Conservation (phyloP, 2,329 filamentous ascomycete species). For the Diaporthe citri region DNA sequence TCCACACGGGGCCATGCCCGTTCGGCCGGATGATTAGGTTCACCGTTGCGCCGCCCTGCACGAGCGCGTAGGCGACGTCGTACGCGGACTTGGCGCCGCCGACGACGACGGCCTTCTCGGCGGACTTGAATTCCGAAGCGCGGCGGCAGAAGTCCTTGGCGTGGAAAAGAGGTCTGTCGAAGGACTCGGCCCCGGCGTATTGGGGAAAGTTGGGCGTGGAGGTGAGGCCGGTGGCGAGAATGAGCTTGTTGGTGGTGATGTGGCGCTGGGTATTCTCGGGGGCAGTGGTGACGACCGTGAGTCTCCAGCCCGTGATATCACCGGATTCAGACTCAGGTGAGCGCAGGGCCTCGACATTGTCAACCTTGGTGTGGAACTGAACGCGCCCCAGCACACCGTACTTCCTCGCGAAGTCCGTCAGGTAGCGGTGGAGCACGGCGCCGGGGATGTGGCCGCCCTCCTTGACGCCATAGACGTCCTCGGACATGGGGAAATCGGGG, state of each 20-base stretch:
- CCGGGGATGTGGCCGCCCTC: constrained; percentile 52
- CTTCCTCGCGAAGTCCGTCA: constrained; percentile 53
- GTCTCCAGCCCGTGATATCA: constrained; percentile 42
- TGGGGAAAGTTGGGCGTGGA: constrained; percentile 57
- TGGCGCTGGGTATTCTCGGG: constrained; percentile 1
- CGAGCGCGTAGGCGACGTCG: constrained; percentile 69
- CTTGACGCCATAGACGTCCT: constrained; percentile 56
- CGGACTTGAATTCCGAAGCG: constrained; percentile 48
- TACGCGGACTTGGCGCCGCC: constrained; percentile 70
- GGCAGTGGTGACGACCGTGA: constrained; percentile 36
- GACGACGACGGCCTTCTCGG: constrained; percentile 59
- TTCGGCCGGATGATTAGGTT: constrained; percentile 63
- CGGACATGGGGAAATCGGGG: constrained; percentile 72
- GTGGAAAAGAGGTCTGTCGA: constrained; percentile 57
- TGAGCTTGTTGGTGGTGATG: constrained; percentile 54
- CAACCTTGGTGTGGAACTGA: constrained; percentile 63
- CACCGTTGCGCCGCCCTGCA: constrained; percentile 59
- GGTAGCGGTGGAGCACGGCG: constrained; percentile 52
- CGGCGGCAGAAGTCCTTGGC: constrained; percentile 55
- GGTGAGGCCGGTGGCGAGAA: constrained; percentile 64
- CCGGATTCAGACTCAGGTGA: not conserved
- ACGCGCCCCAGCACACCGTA: constrained; percentile 64
- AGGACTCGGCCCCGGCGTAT: constrained; percentile 53
- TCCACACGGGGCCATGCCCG: constrained; percentile 67
- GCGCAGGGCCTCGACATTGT: constrained; percentile 51